Evolutionary conservation across 306 rosid genomes (phyloP).

Genomic region (Luffa acutangula): DNA sequence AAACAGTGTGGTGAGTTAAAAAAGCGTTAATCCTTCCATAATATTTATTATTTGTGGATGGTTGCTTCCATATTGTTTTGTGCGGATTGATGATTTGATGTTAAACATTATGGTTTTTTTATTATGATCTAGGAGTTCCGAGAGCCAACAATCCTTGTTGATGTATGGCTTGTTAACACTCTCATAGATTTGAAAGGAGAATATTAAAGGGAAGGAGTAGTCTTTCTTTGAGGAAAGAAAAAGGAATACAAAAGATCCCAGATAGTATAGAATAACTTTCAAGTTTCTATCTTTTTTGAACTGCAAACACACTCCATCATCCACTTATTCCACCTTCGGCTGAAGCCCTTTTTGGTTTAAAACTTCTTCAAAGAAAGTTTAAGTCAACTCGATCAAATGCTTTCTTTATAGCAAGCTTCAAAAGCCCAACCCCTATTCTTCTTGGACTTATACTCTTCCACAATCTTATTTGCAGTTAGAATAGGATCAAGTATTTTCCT

Average conservation of each 20-base stretch:
- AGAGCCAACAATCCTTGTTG: background rate
- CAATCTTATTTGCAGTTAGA: too few species aligned
- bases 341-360: background rate
- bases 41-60: background rate
- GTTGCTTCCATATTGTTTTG: background rate
- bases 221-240: background rate
- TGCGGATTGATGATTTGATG: background rate
- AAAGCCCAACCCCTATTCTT: background rate
- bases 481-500: too few species aligned
- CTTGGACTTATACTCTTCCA: too few species aligned
- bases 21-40: background rate
- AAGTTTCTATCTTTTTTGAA: background rate
- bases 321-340: background rate
- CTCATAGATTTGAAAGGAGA: background rate
- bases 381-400: background rate
- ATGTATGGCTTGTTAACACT: background rate
- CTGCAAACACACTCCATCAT: background rate
- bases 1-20: constrained; percentile 80
- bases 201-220: background rate
- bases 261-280: background rate
- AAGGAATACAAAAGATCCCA: background rate
- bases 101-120: background rate
- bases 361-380: background rate
- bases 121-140: background rate
- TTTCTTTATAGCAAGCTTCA: background rate